Evolutionary conservation across 2,329 filamentous ascomycete genomes (phyloP).

Genomic region (Leptosphaerulina australis): DNA sequence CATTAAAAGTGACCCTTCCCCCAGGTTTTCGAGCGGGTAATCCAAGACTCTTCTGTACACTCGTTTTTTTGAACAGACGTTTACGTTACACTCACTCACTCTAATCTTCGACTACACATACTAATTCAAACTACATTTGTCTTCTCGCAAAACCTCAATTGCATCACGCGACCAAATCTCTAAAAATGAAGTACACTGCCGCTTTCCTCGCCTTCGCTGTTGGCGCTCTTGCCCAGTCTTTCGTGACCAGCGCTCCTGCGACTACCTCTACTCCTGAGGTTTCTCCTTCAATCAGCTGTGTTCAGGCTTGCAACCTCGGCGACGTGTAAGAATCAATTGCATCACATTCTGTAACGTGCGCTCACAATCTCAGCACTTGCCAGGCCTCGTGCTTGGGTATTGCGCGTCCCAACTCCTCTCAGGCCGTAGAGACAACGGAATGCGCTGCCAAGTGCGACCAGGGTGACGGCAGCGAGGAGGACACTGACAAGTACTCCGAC

Average conservation of each 20-base stretch:
- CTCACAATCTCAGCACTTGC: conserved; percentile 45
- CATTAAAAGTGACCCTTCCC: conserved; percentile 13
- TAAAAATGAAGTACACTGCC: conserved; percentile 54
- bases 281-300: conserved; percentile 42
- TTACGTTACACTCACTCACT: conserved; percentile 16
- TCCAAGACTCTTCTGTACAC: conserved; percentile 15
- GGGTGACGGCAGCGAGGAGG: conserved; percentile 56
- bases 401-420: conserved; percentile 58
- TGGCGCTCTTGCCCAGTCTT: conserved; percentile 53
- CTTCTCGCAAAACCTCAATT: not conserved
- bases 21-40: conserved; percentile 4
- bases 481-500: conserved; percentile 53
- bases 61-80: conserved; percentile 14
- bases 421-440: conserved; percentile 58
- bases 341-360: not conserved
- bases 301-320: conserved; percentile 46
- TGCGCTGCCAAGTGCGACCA: conserved; percentile 61
- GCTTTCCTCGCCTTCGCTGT: conserved; percentile 54
- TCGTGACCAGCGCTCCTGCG: conserved; percentile 46
- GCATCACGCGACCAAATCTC: conserved; percentile 12
- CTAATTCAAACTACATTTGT: conserved; percentile 5
- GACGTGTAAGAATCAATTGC: conserved; percentile 49
- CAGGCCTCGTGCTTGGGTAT: conserved; percentile 58
- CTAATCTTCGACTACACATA: conserved; percentile 2
- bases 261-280: conserved; percentile 31